These are phyloP conservation scores for Alternaria hordeiaustralica DNA, from an alignment of 2,329 filamentous ascomycete genomes.

Conservation along the genomic window DNA sequence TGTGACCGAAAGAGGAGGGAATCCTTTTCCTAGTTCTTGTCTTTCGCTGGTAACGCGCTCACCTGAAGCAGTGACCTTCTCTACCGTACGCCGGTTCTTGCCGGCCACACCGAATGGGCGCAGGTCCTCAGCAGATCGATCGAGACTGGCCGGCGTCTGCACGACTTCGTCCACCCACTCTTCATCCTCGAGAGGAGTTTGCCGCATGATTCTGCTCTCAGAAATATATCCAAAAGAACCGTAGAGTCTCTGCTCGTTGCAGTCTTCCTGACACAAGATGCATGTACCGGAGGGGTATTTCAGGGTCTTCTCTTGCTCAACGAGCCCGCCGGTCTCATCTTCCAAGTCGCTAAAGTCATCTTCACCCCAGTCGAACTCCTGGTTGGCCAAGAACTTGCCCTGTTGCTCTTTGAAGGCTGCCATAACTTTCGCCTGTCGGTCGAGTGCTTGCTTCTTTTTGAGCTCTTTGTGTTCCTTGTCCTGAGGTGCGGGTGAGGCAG, in stretches of 20 bases:
- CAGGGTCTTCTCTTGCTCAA: conserved; percentile 76
- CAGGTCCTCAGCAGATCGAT: conserved; percentile 80
- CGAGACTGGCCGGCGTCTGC: conserved; percentile 79
- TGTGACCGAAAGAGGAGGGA: conserved; percentile 70
- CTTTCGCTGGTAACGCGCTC: conserved; percentile 74
- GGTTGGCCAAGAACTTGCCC: conserved; percentile 89
- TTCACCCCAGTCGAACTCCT: conserved; percentile 88
- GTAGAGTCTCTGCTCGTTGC: conserved; percentile 85
- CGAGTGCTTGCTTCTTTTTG: conserved; percentile 89
- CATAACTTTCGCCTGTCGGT: conserved; percentile 93
- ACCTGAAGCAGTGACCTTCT: conserved; percentile 77
- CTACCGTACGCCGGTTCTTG: conserved; percentile 79
- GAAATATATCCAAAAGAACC: conserved; percentile 91
- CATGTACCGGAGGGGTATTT: conserved; percentile 93
- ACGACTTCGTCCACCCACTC: conserved; percentile 86
- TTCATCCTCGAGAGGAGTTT: conserved; percentile 81
- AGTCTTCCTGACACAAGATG: conserved; percentile 95
- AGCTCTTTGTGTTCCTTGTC: conserved; percentile 79
- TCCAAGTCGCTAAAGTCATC: conserved; percentile 79
- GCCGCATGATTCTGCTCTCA: conserved; percentile 83
- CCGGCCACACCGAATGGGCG: conserved; percentile 90
- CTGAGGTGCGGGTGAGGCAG: conserved; percentile 75
- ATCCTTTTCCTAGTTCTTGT: conserved; percentile 88
- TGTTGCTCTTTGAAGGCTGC: conserved; percentile 98
- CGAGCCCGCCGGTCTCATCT: conserved; percentile 63